Base-by-base conservation (phyloP, 257 asterid genomes). In the Apocynum venetum region DNA sequence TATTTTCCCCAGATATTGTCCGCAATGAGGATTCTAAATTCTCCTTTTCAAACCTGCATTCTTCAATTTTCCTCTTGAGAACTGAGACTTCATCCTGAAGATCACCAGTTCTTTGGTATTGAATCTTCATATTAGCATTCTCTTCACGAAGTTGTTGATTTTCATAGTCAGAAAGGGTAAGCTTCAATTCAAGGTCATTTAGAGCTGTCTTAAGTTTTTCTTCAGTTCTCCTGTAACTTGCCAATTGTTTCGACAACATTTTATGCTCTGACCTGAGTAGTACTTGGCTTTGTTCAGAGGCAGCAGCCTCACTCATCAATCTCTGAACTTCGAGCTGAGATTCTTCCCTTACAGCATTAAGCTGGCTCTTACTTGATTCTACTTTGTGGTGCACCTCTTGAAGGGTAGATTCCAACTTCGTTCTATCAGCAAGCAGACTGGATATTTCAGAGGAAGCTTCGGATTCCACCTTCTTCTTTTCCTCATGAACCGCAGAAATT, bases 141-240 rank as follows among this genome's bases (percentile, higher is more conserved):
- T 89, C 97, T 80, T 86, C 92, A 4, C 82, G 80, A 53, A 93
- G 86, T 82, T 90, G 89, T 80, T 84, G 88, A 77, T 93, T 83
- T 76, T 93, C 93, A 55, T 88, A 90, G 51, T 90, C 87, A 10
- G 92, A 86, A 77, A 93, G 83, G 35, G 97, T 91, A 47, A 85
- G 91, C 87, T 92, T 92, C 84, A 89, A 72, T 75, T 92, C 97
- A 76, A 91, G 90, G 53, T 90, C 94, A 77, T 85, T 91, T 71
- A 88, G 43, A 4, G 81, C 83, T 6, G 89, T 83, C 89, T 84
- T 92, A 71, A 92, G 86, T 76, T 87, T 90, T 52, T 91, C 97
- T 82, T 92, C 97, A 15, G 74, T 74, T 73, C 68, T 87, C 85
- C 85, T 89, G 71, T 87, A 86, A 84, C 72, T 86, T 35, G 87